Evolutionary conservation across 108 stramenopile species (phyloP), one percentile per base, ranked within the genome.

Genomic region (Nitzschia sp.): DNA sequence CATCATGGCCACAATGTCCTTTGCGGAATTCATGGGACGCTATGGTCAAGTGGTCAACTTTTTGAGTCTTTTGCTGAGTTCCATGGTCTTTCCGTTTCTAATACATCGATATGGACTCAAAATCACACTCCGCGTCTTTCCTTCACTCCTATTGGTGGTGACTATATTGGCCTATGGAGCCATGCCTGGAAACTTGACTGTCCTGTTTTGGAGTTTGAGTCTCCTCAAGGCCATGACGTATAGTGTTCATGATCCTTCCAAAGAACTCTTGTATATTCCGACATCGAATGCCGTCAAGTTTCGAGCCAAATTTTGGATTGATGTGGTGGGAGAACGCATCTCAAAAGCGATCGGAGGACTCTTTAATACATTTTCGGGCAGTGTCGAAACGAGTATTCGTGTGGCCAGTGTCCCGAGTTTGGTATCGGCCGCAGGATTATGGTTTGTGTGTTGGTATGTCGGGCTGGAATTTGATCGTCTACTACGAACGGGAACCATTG

Each of bases 141-240:
- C 97, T 24, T 87, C 94, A 2, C 66, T 96, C 25, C 75, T 96
- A 1, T 56, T 93, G 25, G 25, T 84, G 9, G 84, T 81, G 5
- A 89, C 90, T 30, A 59, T 94, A 35, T 65, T 93, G 36, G 84
- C 87, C 24, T 93, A 88, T 48, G 82, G 85, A 13, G 82, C 87
- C 5, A 68, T 94, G 18, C 89, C 90, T 1, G 81, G 79, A 34
- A 94, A 91, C 45, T 64, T 97, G 28, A 54, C 75, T 21, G 88
- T 97, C 26, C 64, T 96, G 8, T 96, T 97, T 67, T 66, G 90
- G 1, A 76, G 84, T 25, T 69, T 97, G 64, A 86, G 86, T 36
- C 33, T 97, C 2, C 86, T 95, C 61, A 97, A 96, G 82, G 94
- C 93, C 17, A 82, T 97, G 85, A 94, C 94, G 30, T 97, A 96